Percentiles rank a stretch among this genome's conserved stretches.
phyloP scores from a whole-genome alignment of 169 alveolate genomes.

The Plasmodium vinckei region DNA sequence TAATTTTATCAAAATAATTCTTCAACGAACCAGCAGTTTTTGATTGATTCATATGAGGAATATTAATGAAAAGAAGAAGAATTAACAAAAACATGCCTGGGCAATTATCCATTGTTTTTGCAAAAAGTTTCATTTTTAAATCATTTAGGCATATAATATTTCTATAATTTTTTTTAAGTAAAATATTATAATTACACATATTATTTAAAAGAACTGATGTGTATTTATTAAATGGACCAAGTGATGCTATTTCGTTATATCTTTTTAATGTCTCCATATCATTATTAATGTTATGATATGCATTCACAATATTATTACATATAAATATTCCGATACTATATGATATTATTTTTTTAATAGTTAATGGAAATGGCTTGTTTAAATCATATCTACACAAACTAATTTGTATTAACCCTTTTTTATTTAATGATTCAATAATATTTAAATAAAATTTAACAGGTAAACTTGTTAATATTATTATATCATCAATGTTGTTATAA shows the following conservation, averaged over 20 bases:
- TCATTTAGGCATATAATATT: slow-evolving; percentile 57
- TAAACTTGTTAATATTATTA: slow-evolving; percentile 65
- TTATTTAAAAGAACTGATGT: slow-evolving; percentile 54
- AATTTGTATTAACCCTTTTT: slow-evolving; percentile 32
- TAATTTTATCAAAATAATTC: slow-evolving; percentile 30
- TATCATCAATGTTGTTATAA: slow-evolving; percentile 59
- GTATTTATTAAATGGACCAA: slow-evolving; percentile 49
- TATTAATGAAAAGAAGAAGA: slow-evolving; percentile 48
- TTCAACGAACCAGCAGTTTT: slow-evolving; percentile 23
- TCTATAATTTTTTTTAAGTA: slow-evolving; percentile 21
- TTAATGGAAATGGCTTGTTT: slow-evolving; percentile 65
- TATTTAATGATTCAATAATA: slow-evolving; percentile 46
- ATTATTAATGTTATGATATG: slow-evolving; percentile 66
- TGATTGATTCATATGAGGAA: slow-evolving; percentile 34
- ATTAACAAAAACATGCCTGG: slow-evolving; percentile 67
- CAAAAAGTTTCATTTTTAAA: slow-evolving; percentile 73
- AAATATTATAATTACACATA: slow-evolving; percentile 50
- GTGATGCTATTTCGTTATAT: slow-evolving; percentile 52
- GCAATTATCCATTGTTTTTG: slow-evolving; percentile 67
- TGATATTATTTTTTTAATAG: slow-evolving; percentile 52
- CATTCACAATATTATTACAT: slow-evolving; percentile 67
- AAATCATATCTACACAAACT: slow-evolving; percentile 61
- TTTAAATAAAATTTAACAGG: slow-evolving; percentile 63
- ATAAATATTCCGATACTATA: slow-evolving; percentile 64
- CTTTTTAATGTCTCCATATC: slow-evolving; percentile 76